Percentiles rank a stretch among this genome's conserved stretches.
phyloP scores from a whole-genome alignment of 2,329 filamentous ascomycete genomes.

The Akanthomyces dipterigenus region DNA sequence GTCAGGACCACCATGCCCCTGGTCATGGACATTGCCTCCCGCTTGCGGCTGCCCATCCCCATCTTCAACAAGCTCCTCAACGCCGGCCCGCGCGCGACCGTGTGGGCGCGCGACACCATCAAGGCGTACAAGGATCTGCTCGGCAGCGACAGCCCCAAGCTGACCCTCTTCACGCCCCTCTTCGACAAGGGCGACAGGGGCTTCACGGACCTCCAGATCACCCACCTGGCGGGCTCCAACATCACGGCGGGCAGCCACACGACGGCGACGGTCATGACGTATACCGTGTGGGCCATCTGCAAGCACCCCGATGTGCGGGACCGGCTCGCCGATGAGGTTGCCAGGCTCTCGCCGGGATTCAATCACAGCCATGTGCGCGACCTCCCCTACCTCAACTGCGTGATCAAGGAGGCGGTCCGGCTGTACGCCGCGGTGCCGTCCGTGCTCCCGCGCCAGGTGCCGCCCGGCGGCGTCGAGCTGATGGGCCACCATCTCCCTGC shows the following conservation, averaged over 20 bases:
- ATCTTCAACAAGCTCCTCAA: background rate
- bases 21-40: too few species aligned
- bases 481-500: constrained; percentile 30
- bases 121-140: too few species aligned
- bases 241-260: constrained; percentile 44
- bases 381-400: constrained; percentile 30
- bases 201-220: too few species aligned
- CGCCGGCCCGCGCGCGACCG: too few species aligned
- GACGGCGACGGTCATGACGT: constrained; percentile 39
- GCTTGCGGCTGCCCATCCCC: too few species aligned
- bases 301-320: constrained; percentile 16
- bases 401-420: constrained; percentile 36
- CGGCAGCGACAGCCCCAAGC: too few species aligned
- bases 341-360: constrained; percentile 17
- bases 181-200: too few species aligned
- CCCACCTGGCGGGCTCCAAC: too few species aligned
- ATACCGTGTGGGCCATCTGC: constrained; percentile 32
- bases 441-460: constrained; percentile 30
- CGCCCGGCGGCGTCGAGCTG: constrained; percentile 27
- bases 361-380: constrained; percentile 26
- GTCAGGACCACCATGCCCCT: too few species aligned
- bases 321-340: constrained; percentile 21
- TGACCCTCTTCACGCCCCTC: too few species aligned
- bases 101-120: too few species aligned
- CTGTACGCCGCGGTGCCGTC: constrained; percentile 30